Evolutionary conservation across 306 rosid genomes (phyloP), one percentile per base, ranked within the genome.

Genomic region (Styphnolobium japonicum): DNA sequence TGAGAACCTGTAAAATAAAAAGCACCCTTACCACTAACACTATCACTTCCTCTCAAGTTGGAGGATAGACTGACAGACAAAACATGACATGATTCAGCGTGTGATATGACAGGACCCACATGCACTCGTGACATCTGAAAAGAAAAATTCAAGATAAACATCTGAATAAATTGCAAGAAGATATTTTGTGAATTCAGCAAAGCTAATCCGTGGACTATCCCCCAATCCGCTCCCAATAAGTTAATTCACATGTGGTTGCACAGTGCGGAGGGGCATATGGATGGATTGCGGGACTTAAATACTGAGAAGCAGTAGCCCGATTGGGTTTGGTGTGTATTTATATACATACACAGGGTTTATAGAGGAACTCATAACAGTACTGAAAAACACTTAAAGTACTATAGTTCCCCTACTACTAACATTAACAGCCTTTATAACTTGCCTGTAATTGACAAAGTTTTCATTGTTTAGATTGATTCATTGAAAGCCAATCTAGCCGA

Each of bases 401-500:
- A 23, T 6, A 14, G 43, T 55, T 15, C 39, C 67, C 43, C 65
- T 39, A 40, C 74, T 34, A 10, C 56, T 56, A 10, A 66, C 71
- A 33, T 43, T 43, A 36, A 51, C 56, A 37, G 25, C 67, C 56
- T 74, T 33, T 78, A 71, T 57, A 65, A 61, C 69, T 21, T 53
- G 11, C 45, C 53, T 19, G 23, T 64, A 46, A 48, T 67, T 55
- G 64, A 42, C 78, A 45, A 19, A 53, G n/a, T 66, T 85, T 78
- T 45, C 42, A 57, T 81, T 83, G 77, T 86, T 55, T 84, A 95
- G 98, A 83, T 91, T 84, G 87, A 81, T 76, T 82, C 84, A 31
- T 87, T 93, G 76, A 91, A 78, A 75, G 79, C 82, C 83, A 90
- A 89, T 84, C 79, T 94, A 79, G 85, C 86, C 37, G 87, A 70